Percentiles rank a stretch among this genome's conserved stretches.
Evolutionary conservation across 169 alveolate genomes (phyloP).

Genomic region (Babesia ovis): DNA sequence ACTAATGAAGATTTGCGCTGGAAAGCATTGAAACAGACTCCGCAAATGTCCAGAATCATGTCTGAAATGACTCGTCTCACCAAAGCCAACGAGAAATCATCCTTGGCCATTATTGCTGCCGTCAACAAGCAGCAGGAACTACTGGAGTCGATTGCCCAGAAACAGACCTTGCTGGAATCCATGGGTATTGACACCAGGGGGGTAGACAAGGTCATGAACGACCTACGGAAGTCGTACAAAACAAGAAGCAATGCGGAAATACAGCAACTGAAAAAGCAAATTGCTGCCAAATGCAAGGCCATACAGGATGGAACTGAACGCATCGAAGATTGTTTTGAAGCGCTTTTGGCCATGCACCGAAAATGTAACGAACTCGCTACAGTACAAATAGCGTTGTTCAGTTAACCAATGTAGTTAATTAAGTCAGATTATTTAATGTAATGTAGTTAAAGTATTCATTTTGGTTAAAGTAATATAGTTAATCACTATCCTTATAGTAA

Average conservation of each 20-base stretch:
- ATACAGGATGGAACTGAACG: not conserved
- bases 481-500: too few relatives aligned
- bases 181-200: not conserved
- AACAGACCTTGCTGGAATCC: not conserved
- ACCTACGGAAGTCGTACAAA: not conserved
- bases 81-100: not conserved
- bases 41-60: not conserved
- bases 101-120: constrained; percentile 7
- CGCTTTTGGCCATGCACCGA: not conserved
- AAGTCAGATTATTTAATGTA: too few relatives aligned
- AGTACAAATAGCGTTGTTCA: not conserved
- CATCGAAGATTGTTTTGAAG: constrained; percentile 18
- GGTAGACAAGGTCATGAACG: not conserved
- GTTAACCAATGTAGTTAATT: too few relatives aligned
- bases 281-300: constrained; percentile 1
- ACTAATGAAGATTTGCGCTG: constrained; percentile 6
- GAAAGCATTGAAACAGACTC: not conserved
- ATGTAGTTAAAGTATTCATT: too few relatives aligned
- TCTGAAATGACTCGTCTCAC: not conserved
- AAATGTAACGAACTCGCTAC: constrained; percentile 3
- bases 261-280: not conserved
- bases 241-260: not conserved
- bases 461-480: too few relatives aligned
- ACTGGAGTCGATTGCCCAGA: constrained; percentile 8
- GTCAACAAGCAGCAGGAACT: constrained; percentile 29